Conservation (phyloP, 169 alveolate genomes). For the Theileria parva region DNA sequence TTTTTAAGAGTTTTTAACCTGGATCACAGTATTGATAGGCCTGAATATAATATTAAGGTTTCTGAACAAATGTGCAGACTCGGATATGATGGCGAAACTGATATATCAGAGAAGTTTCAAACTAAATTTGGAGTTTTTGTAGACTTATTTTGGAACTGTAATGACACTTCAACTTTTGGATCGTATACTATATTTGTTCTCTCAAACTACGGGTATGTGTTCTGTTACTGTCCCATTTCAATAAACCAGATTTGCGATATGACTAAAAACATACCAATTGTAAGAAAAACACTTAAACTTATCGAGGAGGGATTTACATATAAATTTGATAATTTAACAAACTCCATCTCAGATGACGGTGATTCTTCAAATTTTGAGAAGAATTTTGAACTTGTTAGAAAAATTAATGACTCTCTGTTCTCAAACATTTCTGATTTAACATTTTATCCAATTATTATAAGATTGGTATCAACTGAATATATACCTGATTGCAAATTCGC, state of each 20-base stretch:
- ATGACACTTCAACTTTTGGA: constrained; percentile 26
- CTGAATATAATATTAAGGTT: constrained; percentile 15
- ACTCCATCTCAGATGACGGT: background rate
- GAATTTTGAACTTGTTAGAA: background rate
- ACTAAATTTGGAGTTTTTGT: constrained; percentile 40
- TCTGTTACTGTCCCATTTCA: constrained; percentile 55
- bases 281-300: constrained; percentile 11
- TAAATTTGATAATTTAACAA: background rate
- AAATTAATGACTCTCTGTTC: constrained; percentile 3
- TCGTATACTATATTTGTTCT: constrained; percentile 26
- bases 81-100: constrained; percentile 8
- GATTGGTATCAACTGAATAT: constrained; percentile 19
- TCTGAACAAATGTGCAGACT: constrained; percentile 49
- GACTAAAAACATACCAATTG: constrained; percentile 12
- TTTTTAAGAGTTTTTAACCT: constrained; percentile 47
- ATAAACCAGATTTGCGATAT: constrained; percentile 10
- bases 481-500: background rate
- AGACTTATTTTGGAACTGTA: constrained; percentile 39
- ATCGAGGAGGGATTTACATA: constrained; percentile 36
- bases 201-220: constrained; percentile 55
- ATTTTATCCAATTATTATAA: constrained; percentile 27
- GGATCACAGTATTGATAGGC: constrained; percentile 44
- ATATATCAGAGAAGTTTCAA: constrained; percentile 5
- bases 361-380: background rate
- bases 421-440: background rate